Base-by-base conservation (phyloP, 257 asterid species). In the Lavandula angustifolia region DNA sequence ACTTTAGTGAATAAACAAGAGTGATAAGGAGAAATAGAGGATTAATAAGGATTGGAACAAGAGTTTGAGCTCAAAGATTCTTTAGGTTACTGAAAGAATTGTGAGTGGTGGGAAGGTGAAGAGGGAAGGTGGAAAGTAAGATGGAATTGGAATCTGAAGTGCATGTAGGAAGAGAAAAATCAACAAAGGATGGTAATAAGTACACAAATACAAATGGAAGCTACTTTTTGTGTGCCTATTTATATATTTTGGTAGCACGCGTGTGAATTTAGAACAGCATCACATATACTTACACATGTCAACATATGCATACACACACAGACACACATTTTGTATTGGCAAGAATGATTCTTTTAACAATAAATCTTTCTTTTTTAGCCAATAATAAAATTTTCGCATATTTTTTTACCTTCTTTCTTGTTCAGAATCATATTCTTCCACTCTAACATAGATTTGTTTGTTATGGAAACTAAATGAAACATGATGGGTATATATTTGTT, bases 131-230 rank as follows among this genome's bases (percentile, higher is more conserved):
- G 18, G 49, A 40, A 75, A 75, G 78, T 22, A 63, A 62, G 57
- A 60, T 38, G 81, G 27, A 81, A 81, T 81, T n/a, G n/a, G 86
- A 81, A 81, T 81, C 81, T 81, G 60, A 71, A 78, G 75, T 75
- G 83, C 83, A 74, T 78, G 79, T 78, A 75, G 74, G 54, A 55
- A 53, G 42, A 54, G 64, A 57, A n/a, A 54, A 22, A 22, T 22
- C 27, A 22, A 22, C 1, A 40, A 56, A 55, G 69, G 61, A 75
- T 48, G 54, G 41, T 41, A 29, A 14, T 67, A 22, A 52, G 64
- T 64, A 56, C 54, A 74, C 53, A 62, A 74, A 65, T 72, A 71
- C 68, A 62, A 74, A 72, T 72, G 77, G 74, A 73, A 75, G 62
- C 83, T 60, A 71, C 76, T 75, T 73, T 69, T 67, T 68, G 70